Evolutionary conservation across 2,329 filamentous ascomycete genomes (phyloP).

Genomic region (Diaporthe sp.): DNA sequence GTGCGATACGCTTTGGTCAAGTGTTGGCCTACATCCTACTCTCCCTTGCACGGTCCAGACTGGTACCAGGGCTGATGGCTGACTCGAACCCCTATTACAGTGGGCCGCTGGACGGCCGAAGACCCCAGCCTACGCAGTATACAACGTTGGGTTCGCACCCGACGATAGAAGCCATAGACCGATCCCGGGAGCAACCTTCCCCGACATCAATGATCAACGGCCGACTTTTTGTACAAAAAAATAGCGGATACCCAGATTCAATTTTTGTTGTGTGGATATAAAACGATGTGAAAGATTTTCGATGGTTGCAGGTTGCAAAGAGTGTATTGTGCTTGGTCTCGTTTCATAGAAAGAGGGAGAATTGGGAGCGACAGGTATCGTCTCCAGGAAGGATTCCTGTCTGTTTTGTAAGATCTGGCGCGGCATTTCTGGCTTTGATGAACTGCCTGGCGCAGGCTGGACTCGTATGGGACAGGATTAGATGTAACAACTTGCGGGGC

Average conservation of each 20-base stretch:
- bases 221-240: constrained; percentile 28
- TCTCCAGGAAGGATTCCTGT: background rate
- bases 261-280: constrained; percentile 22
- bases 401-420: constrained; percentile 18
- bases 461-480: background rate
- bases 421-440: constrained; percentile 14
- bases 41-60: too few species aligned
- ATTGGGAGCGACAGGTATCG: background rate
- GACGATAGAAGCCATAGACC: constrained; percentile 42
- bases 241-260: constrained; percentile 27
- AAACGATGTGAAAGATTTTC: constrained; percentile 19
- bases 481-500: constrained; percentile 15
- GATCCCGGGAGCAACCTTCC: constrained; percentile 8
- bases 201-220: constrained; percentile 28
- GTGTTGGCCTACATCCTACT: background rate
- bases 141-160: constrained; percentile 69
- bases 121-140: constrained; percentile 70
- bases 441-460: constrained; percentile 24
- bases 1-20: background rate
- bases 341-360: background rate
- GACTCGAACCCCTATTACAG: background rate
- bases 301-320: constrained; percentile 2
- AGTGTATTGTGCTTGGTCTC: constrained; percentile 14
- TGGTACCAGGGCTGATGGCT: background rate
- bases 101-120: constrained; percentile 73